Base-by-base conservation (phyloP, 2,329 filamentous ascomycete genomes). In the Venturia oleaginea region DNA sequence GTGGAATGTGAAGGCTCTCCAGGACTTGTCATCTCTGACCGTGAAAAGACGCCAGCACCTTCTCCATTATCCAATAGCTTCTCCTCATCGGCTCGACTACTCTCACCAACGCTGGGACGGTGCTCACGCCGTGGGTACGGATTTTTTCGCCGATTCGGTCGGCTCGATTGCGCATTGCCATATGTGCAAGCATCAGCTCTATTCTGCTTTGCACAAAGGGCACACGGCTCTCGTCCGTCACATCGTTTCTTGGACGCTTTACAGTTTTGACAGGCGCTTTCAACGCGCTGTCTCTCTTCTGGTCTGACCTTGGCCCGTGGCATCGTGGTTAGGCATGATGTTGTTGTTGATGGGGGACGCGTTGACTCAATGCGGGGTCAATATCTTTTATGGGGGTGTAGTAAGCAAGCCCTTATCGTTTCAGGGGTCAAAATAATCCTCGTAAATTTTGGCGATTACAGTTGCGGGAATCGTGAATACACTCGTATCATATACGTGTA, bases 231-330 rank as follows among this genome's bases (percentile, higher is more conserved):
- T 11, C 34, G 62, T 37, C 65, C 67, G 57, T 70, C 63, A 61
- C 69, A 70, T 17, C 69, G 67, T 59, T 69, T 70, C 51, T 70
- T 70, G 27, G 68, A 70, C 6, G 64, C 32, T 61, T 69, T 68
- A 64, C 69, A 70, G 24, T 59, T 61, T 38, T 67, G 66, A 65
- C 69, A 70, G 64, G 69, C 69, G 43, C 67, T 65, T n/a, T 65
- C 66, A 30, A 67, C 67, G n/a, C 69, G 68, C 43, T 68, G 68
- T 61, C 69, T 65, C 42, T 70, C 66, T 61, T 70, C 66, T 38
- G 69, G 69, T 46, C 66, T 65, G 37, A 70, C 69, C 46, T 67
- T 68, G 61, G 65, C 67, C 37, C 69, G 69, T 63, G 69, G 69
- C 69, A 70, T 70, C 55, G 59, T 46, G 54, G 6, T 7, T 3